Percentiles rank a stretch among this genome's conserved stretches.
Conservation (phyloP, 805 yeast species). For the Jamesozyma piceae region DNA sequence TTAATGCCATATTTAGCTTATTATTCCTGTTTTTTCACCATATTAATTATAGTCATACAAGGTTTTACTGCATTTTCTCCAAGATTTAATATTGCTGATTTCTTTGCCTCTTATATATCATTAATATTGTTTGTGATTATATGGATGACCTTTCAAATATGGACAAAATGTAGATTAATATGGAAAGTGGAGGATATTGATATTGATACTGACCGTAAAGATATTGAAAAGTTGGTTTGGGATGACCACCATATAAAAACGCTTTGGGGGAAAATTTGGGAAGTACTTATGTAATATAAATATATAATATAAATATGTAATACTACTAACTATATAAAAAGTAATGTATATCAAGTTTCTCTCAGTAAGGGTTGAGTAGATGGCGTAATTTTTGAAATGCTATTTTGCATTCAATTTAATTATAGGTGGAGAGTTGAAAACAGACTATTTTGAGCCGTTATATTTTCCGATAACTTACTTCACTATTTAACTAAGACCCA, state of each 20-base stretch:
- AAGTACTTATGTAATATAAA: background rate
- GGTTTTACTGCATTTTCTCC: constrained; percentile 54
- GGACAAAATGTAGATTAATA: constrained; percentile 39
- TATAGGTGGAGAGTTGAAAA: too few species aligned
- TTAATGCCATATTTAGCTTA: constrained; percentile 56
- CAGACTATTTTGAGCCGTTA: too few species aligned
- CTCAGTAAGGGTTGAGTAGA: background rate
- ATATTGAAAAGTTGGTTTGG: constrained; percentile 6
- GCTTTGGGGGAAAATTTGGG: constrained; percentile 32
- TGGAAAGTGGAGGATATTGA: constrained; percentile 17
- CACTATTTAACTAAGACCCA: too few species aligned
- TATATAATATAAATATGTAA: background rate
- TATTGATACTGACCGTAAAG: constrained; percentile 50
- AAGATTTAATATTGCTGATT: constrained; percentile 39
- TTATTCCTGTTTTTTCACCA: constrained; percentile 44
- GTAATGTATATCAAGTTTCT: background rate
- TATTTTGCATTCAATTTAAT: too few species aligned
- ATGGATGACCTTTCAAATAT: constrained; percentile 46
- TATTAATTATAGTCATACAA: constrained; percentile 52
- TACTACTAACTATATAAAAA: too few species aligned
- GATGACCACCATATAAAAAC: constrained; percentile 32
- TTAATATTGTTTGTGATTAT: constrained; percentile 44
- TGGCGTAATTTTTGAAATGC: too few species aligned
- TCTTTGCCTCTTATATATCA: constrained; percentile 62
- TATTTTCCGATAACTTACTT: too few species aligned